Evolutionary conservation across 805 yeast species (phyloP), one percentile per base, ranked within the genome.

Genomic region (Metschnikowia lochheadii): DNA sequence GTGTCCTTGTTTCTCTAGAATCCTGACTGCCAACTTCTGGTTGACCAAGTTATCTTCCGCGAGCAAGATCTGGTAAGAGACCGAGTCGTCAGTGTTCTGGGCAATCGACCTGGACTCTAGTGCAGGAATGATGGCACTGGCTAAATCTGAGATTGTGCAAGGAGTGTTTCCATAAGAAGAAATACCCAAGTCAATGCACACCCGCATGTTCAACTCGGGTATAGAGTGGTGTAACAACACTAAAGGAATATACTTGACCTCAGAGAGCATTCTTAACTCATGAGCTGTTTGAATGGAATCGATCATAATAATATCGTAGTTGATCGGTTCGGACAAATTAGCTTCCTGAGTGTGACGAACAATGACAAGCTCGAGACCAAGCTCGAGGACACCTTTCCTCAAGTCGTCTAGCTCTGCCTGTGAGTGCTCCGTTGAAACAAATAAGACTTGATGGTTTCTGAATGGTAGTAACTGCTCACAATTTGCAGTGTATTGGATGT

Each of bases 81-180:
- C 80, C 17, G 89, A 84, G 29, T 89, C 92, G 62, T 88, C 94
- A 18, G 86, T 80, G 64, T 85, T 86, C 44, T 85, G 81, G 33
- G 94, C 87, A 18, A 89, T 86, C 0, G 89, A 84, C 53, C 94
- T 78, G 13, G 89, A 83, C 63, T 89, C 96, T 50, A 89, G 70
- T 0, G 96, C 96, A 2, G 96, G 95, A 46, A 87, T 82, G 60
- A 89, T 75, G 21, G 89, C 87, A 44, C 89, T 85, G 3, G 94
- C 95, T 56, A 89, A 74, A 61, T 89, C 96, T 45, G 85, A 80
- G 10, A 84, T 80, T 0, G 91, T 81, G 63, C 96, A 88, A 20
- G 96, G 96, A 1, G 94, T 86, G 64, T 87, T 89, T 42, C 96
- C 96, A 63, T 87, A 88, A 0, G 94, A 85, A 10, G 92, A 85